Evolutionary conservation across 164 flowering plant genomes (phyloP), one percentile per base, ranked within the genome.

Genomic region (Tetracentron sinense): DNA sequence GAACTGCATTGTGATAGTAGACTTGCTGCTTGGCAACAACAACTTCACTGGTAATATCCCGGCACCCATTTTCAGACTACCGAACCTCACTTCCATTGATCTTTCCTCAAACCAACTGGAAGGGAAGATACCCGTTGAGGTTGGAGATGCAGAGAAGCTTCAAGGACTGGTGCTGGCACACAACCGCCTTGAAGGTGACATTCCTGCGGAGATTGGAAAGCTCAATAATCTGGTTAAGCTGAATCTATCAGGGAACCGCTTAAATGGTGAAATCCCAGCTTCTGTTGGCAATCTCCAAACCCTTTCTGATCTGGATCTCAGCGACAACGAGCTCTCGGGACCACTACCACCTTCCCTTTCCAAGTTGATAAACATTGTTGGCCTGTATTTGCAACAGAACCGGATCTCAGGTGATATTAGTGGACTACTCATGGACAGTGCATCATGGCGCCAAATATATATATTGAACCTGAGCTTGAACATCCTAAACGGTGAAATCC

Each of bases 301-400:
- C 21, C 67, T 64, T 64, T 64, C 67, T 54, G 60, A 64, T 53
- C 60, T 64, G 60, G 67, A 64, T 19, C 67, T 63, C 22, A 63
- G 66, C 51, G 17, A 54, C 42, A 63, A 63, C 31, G 42, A 54
- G 30, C 50, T 63, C 20, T 64, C 67, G 3, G 67, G 67, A 28
- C 7, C 44, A 7, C 22, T 64, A 27, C 53, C 67, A 22, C 55
- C 46, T 54, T 64, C 67, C 20, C 51, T 64, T 26, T 42, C 53
- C 23, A 55, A 54, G 25, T 55, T 64, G 60, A 55, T 30, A 20
- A 54, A 44, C 42, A 54, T 64, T 54, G 67, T 64, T 8, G 42
- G 60, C 28, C 47, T 64, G 50, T 42, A 54, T 44, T 42, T 64
- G 42, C 67, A 64, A 46, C 67, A 64, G 23, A 64, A 64, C 38